phyloP scores from a whole-genome alignment of 148 eudicot species.

The Heliosperma pusillum region DNA sequence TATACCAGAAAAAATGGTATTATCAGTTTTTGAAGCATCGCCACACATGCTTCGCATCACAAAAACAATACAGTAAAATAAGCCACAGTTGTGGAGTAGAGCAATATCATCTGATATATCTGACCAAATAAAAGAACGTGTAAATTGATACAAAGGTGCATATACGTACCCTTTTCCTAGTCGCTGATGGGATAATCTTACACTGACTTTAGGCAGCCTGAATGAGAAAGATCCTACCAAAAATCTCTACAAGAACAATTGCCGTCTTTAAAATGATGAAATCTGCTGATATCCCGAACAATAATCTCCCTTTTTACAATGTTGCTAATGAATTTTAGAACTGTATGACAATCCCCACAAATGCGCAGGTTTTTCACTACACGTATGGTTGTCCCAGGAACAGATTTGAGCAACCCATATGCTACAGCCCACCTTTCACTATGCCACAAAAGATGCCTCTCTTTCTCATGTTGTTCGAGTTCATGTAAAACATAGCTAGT shows the following conservation, averaged over 20 bases:
- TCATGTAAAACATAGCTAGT: slow-evolving; percentile 63
- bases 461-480: slow-evolving; percentile 61
- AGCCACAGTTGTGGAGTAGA: background rate
- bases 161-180: background rate
- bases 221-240: slow-evolving; percentile 39
- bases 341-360: slow-evolving; percentile 71
- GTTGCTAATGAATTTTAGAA: slow-evolving; percentile 46
- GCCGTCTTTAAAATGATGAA: slow-evolving; percentile 73
- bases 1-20: background rate
- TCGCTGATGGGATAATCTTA: background rate
- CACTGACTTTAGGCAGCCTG: background rate
- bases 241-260: slow-evolving; percentile 69
- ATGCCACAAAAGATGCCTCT: slow-evolving; percentile 64
- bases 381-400: slow-evolving; percentile 49
- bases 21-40: background rate
- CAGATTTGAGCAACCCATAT: slow-evolving; percentile 62
- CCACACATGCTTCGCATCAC: background rate
- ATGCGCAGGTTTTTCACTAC: slow-evolving; percentile 64
- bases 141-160: background rate
- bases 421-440: slow-evolving; percentile 76
- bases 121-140: background rate
- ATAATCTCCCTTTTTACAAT: slow-evolving; percentile 52
- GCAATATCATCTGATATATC: background rate
- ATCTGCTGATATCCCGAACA: slow-evolving; percentile 63
- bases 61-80: background rate